Evolutionary conservation across 1,284 basidiomycete genomes (phyloP).

Genomic region (Puccinia horiana): DNA sequence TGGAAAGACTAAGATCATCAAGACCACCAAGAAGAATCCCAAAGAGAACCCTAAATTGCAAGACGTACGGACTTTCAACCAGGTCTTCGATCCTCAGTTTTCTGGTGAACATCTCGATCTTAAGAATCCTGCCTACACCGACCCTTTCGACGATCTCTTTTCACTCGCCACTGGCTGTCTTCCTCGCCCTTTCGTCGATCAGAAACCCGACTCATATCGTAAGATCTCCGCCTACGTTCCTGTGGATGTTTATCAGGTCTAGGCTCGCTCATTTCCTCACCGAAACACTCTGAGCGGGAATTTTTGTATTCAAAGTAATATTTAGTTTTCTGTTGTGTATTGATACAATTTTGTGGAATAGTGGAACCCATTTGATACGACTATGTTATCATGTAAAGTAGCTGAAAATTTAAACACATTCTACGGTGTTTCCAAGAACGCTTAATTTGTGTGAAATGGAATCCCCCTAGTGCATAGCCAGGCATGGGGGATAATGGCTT

Average conservation of each 20-base stretch:
- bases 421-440: no score
- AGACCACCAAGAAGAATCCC: not conserved
- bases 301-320: no score
- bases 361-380: no score
- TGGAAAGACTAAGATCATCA: slow-evolving; percentile 28
- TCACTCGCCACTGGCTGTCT: no score
- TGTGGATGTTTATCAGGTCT: not conserved
- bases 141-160: not conserved
- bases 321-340: no score
- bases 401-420: no score
- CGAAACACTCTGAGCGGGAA: no score
- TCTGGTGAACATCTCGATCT: not conserved
- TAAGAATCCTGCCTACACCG: not conserved
- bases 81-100: not conserved
- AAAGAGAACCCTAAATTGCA: not conserved
- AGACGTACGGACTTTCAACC: not conserved
- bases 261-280: not conserved
- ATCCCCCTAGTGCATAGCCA: no score
- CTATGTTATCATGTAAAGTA: no score
- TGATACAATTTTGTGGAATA: no score
- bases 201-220: not conserved
- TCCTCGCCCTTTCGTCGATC: not conserved
- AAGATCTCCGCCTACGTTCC: not conserved
- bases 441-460: no score
- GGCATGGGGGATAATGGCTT: no score